Evolutionary conservation across 1,284 basidiomycete species (phyloP).

Genomic region (Trichosporon sp.): DNA sequence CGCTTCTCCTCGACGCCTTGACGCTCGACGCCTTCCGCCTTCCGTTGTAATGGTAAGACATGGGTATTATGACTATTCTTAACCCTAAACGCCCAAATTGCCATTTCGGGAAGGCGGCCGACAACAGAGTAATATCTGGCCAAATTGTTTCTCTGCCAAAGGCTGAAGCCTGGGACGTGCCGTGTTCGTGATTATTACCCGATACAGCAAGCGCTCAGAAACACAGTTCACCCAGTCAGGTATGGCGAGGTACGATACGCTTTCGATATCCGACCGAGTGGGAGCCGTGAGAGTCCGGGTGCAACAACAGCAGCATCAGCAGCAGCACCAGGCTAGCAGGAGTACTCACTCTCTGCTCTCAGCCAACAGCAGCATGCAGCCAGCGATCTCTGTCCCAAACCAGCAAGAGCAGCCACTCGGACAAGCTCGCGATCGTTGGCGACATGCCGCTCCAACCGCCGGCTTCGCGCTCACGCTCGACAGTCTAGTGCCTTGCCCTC

Average conservation of each 20-base stretch:
- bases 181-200: not conserved
- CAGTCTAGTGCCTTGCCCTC: not conserved
- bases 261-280: too few relatives aligned
- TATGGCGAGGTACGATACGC: not conserved
- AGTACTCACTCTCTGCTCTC: too few relatives aligned
- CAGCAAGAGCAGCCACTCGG: not conserved
- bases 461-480: not conserved
- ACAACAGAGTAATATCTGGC: not conserved
- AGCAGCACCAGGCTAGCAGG: too few relatives aligned
- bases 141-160: not conserved
- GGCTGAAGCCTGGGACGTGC: not conserved
- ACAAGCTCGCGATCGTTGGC: not conserved
- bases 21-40: not conserved
- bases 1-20: not conserved
- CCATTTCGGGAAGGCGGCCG: not conserved
- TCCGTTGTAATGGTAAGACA: not conserved
- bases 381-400: not conserved
- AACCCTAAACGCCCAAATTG: not conserved
- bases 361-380: not conserved
- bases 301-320: too few relatives aligned
- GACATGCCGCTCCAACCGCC: not conserved
- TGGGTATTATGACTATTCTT: constrained; percentile 2
- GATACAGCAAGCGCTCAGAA: not conserved
- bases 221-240: not conserved
- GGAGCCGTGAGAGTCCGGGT: not conserved